Evolutionary conservation across 306 rosid genomes (phyloP), one percentile per base, ranked within the genome.

Genomic region (Hippophae tibetana): DNA sequence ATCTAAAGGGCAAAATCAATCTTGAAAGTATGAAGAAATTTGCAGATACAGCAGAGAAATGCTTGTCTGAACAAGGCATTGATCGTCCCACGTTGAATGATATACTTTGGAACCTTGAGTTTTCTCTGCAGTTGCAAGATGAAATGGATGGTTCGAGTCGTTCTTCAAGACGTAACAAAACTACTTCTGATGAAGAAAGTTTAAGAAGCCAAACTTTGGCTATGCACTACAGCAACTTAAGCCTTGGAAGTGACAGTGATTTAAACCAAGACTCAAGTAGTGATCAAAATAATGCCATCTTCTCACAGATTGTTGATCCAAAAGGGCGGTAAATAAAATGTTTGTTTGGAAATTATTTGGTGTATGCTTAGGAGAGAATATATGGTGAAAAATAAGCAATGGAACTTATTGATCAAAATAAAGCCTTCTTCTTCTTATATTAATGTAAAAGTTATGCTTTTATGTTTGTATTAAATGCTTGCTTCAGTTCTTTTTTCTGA

Each of bases 71-170:
- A 9, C 62, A 69, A 1, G 84, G 84, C 13, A 42, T 61, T 1
- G 75, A 79, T 43, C 74, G 84, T 3, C 84, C 84, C 6, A 74
- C 80, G 0, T 64, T 79, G 74, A 77, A 77, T 9, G 84, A 79
- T 42, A 70, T 79, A 42, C 57, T 79, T 54, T 79, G 84, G 84
- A 79, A 74, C 58, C 84, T 79, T 40, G 84, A 79, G 69, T 71
- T 79, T 48, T 54, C 80, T 51, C 80, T 79, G 51, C 84, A 74
- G 60, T 52, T 79, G 63, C 84, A 79, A 64, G 84, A 79, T 31
- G 73, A 64, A 10, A 47, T 64, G 61, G 78, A 74, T 1, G 72
- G 58, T 5, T 49, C 62, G 0, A 59, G 68, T 12, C 58, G 42
- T 43, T 47, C 70, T 40, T 66, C 63, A 7, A 51, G 51, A 18